Evolutionary conservation across 345 rosid species (phyloP).

Genomic region (Eucalyptus sp.): DNA sequence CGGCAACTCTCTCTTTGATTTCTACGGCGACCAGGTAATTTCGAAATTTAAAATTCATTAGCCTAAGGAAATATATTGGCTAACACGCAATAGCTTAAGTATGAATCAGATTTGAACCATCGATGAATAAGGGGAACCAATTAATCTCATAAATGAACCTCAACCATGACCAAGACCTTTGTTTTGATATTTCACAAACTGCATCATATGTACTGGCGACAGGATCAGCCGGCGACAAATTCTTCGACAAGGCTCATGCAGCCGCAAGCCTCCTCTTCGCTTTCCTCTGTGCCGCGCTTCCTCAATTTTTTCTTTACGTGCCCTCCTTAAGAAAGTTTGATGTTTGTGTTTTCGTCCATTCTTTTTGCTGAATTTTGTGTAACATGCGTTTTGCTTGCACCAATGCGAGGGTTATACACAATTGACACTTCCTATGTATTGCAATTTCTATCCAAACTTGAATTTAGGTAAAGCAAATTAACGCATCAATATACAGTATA

Average conservation of each 20-base stretch:
- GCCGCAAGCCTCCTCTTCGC: neutral
- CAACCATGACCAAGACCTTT: neutral
- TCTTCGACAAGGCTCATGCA: conserved; percentile 26
- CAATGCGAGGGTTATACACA: neutral
- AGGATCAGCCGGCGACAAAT: conserved; percentile 6
- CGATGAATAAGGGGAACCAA: neutral
- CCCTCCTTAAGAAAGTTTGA: conserved; percentile 13
- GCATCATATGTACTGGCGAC: conserved; percentile 27
- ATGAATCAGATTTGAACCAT: neutral
- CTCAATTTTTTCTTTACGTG: conserved; percentile 37
- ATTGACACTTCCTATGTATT: neutral
- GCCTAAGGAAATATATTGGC: too few species aligned
- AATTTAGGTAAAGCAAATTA: neutral
- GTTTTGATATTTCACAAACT: conserved; percentile 4
- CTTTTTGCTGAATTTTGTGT: neutral
- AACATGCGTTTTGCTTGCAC: neutral
- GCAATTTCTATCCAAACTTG: neutral
- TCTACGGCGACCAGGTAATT: too few species aligned
- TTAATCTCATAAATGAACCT: neutral
- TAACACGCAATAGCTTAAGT: too few species aligned
- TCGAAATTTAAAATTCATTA: too few species aligned
- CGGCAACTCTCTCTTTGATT: too few species aligned
- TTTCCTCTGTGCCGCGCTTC: conserved; percentile 28
- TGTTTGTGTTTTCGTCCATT: neutral
- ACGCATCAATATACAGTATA: fast-evolving